Base-by-base conservation (phyloP, 164 flowering plant genomes). In the Stephania japonica region DNA sequence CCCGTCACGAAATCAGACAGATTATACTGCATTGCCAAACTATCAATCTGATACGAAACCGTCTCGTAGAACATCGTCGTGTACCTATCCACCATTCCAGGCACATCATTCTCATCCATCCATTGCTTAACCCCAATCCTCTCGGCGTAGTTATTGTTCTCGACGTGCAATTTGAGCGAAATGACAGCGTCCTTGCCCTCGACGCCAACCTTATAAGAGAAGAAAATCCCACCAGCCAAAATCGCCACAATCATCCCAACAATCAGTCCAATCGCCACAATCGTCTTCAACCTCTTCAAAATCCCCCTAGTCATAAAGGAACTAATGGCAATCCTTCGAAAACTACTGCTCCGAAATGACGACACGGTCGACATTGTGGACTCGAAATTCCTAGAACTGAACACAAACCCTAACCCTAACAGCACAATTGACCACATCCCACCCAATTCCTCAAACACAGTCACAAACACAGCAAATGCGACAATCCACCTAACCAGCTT, bases 51-150 rank as follows among this genome's bases (percentile, higher is more conserved):
- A 27, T 85, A 85, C 32, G 83, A 86, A 7, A 91, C 89, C 4
- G 94, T 87, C 25, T 81, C 91, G 69, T 91, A 93, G 50, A 90
- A 75, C 81, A 83, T 77, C 11, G 90, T 80, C 25, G 91, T 82
- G 78, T 93, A 93, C 67, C 16, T 84, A 81, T 96, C 97, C 53
- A 93, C 82, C 88, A 91, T 74, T 10, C 85, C 96, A 13, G 98
- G 89, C 19, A 96, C 87, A 78, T 96, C 97, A 71, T 93, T 91
- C 69, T 93, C 98, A 11, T 90, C 92, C 93, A 93, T 93, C 98
- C 99, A 93, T 69, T 90, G 25, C 85, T 85, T 93, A 21, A 96
- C 66, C 16, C 99, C 99, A 42, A 91, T 79, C 74, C 75, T 89
- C 87, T 95, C 98, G 0, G 97, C 86, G 73, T 93, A 91, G 77